Conservation (phyloP, 2,329 filamentous ascomycete genomes). For the Penicillium verrucosum region DNA sequence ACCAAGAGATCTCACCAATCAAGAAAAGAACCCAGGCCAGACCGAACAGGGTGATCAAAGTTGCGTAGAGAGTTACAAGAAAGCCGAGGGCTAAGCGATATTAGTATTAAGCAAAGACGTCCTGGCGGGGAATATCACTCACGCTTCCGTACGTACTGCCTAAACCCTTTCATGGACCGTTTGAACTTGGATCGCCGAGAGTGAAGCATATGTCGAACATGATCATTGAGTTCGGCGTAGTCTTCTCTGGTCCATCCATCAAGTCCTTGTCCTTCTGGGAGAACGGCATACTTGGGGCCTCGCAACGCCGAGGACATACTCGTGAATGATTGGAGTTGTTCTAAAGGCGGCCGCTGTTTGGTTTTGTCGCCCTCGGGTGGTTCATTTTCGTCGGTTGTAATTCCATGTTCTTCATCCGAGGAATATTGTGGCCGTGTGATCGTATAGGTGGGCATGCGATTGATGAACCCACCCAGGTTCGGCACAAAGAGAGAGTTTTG, state of each 20-base stretch:
- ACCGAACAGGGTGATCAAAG: constrained; percentile 78
- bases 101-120: background rate
- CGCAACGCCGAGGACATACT: constrained; percentile 68
- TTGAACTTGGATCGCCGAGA: constrained; percentile 77
- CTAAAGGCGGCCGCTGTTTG: constrained; percentile 27
- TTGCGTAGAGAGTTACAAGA: constrained; percentile 78
- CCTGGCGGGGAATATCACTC: constrained; percentile 31
- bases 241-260: constrained; percentile 74
- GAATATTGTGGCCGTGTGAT: constrained; percentile 54
- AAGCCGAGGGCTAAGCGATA: constrained; percentile 64
- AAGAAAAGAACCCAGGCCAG: constrained; percentile 87
- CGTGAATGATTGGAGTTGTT: constrained; percentile 37
- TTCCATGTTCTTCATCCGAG: constrained; percentile 29
- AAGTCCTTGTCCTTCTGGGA: constrained; percentile 69
- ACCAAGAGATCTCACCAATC: constrained; percentile 55
- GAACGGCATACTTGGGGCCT: constrained; percentile 71
- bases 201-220: constrained; percentile 83
- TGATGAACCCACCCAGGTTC: constrained; percentile 70
- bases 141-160: constrained; percentile 71
- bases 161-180: constrained; percentile 73
- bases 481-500: constrained; percentile 87
- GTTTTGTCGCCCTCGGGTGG: constrained; percentile 24
- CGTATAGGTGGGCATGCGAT: constrained; percentile 74
- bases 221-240: constrained; percentile 74
- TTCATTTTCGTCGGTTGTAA: constrained; percentile 28